Conservation (phyloP, 345 rosid genomes). For the Populus deltoides region DNA sequence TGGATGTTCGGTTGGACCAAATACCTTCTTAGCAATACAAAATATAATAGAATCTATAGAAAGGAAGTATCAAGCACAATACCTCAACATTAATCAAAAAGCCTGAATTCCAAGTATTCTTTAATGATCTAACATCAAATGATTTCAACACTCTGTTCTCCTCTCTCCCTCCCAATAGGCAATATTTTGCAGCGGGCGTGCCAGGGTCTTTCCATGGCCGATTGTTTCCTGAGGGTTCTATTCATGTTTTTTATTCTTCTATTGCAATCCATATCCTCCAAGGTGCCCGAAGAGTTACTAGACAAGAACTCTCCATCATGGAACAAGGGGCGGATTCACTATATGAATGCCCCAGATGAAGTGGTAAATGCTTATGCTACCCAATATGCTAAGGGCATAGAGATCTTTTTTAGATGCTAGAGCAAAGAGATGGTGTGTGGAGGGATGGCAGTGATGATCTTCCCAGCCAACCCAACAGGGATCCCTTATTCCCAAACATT, state of each 20-base stretch:
- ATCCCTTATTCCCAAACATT: slow-evolving; percentile 15
- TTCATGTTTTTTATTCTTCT: slow-evolving; percentile 3
- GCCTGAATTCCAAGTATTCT: slow-evolving; percentile 51
- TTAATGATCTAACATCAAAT: slow-evolving; percentile 43
- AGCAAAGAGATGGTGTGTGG: slow-evolving; percentile 35
- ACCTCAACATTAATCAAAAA: background rate
- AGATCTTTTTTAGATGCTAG: slow-evolving; percentile 33
- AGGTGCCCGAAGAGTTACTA: slow-evolving; percentile 1
- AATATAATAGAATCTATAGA: slow-evolving; percentile 36
- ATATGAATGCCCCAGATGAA: slow-evolving; percentile 22
- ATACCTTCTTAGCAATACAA: slow-evolving; percentile 43
- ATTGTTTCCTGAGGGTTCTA: slow-evolving; percentile 3
- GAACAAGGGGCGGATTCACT: slow-evolving; percentile 42
- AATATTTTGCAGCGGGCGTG: slow-evolving; percentile 8
- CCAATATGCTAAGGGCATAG: slow-evolving; percentile 38
- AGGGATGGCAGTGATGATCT: slow-evolving; percentile 34
- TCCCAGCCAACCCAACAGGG: slow-evolving; percentile 34
- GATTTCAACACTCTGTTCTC: slow-evolving; percentile 60
- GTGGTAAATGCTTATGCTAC: slow-evolving; percentile 34
- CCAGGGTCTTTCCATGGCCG: slow-evolving; percentile 5
- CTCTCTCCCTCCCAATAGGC: slow-evolving; percentile 17
- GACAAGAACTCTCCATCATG: slow-evolving; percentile 31
- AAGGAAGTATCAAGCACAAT: slow-evolving; percentile 24
- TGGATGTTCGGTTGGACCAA: slow-evolving; percentile 75
- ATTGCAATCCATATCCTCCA: slow-evolving; percentile 8